Percentiles rank a stretch among this genome's conserved stretches.
Evolutionary conservation across 148 eudicot species (phyloP).

Genomic region (Arctostaphylos glauca): DNA sequence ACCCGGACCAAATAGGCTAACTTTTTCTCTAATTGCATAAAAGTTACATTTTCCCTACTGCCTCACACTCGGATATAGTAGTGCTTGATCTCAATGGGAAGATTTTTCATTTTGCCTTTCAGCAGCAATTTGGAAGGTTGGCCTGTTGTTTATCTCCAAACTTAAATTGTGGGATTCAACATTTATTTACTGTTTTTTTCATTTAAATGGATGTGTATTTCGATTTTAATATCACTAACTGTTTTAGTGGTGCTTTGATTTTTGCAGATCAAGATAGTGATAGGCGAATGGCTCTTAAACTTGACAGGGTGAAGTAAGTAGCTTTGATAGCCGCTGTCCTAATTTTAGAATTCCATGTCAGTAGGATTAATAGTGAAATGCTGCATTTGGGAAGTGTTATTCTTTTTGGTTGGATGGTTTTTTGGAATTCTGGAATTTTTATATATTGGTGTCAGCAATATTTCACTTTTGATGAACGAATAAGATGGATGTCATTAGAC

Average conservation of each 20-base stretch:
- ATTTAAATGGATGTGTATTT: not conserved
- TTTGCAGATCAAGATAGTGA: slow-evolving; percentile 82
- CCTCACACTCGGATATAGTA: slow-evolving; percentile 12
- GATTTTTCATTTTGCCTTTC: not conserved
- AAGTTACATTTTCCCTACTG: not conserved
- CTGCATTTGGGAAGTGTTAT: not conserved
- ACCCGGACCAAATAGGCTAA: no score
- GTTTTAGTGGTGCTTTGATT: slow-evolving; percentile 14
- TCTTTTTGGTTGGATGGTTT: not conserved
- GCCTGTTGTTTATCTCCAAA: not conserved
- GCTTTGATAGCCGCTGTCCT: not conserved
- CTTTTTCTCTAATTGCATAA: no score
- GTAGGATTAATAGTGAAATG: not conserved
- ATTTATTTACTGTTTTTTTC: not conserved
- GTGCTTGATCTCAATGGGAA: not conserved
- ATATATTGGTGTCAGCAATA: not conserved
- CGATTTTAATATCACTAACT: not conserved
- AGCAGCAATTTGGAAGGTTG: not conserved
- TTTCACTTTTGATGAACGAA: not conserved
- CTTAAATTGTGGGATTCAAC: not conserved
- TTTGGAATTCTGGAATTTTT: not conserved
- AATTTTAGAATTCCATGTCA: not conserved
- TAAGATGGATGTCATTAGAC: no score
- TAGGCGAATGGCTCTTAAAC: slow-evolving; percentile 84
- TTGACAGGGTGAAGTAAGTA: slow-evolving; percentile 88